Evolutionary conservation across 164 flowering plant species (phyloP).

Genomic region (Magnolia officinalis): DNA sequence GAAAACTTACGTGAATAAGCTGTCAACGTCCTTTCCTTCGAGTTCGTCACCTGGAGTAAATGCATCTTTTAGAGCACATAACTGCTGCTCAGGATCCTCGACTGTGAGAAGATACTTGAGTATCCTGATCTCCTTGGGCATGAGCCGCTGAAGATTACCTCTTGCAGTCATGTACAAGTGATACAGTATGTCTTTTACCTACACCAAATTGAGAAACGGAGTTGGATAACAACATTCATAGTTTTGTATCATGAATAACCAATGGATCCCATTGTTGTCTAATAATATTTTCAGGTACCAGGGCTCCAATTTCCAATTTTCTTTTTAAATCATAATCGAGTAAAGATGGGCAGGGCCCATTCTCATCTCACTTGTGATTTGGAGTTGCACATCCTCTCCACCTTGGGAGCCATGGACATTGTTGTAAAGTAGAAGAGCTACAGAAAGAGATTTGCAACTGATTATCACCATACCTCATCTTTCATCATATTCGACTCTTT

Average conservation of each 20-base stretch:
- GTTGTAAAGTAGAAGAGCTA: neutral
- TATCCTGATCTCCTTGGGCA: constrained; percentile 87
- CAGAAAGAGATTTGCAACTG: neutral
- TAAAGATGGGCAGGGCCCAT: neutral
- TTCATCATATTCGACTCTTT: constrained; percentile 73
- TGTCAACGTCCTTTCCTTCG: constrained; percentile 70
- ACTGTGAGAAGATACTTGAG: constrained; percentile 78
- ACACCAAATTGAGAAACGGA: constrained; percentile 14
- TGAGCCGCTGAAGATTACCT: constrained; percentile 66
- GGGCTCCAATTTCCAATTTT: neutral
- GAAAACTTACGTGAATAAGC: constrained; percentile 72
- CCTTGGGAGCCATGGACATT: neutral
- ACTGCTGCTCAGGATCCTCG: constrained; percentile 65
- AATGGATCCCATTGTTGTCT: neutral
- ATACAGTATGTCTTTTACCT: constrained; percentile 81
- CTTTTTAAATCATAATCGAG: too few species aligned
- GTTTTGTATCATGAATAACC: neutral
- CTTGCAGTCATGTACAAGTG: constrained; percentile 64
- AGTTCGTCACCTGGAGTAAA: constrained; percentile 88
- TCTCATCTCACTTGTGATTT: neutral
- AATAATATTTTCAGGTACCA: neutral
- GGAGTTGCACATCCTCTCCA: neutral
- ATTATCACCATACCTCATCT: constrained; percentile 56
- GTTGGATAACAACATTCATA: neutral
- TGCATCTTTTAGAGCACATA: constrained; percentile 65